These are phyloP conservation scores for Dipteronia dyeriana DNA, from an alignment of 345 rosid genomes.

Conservation along the genomic window DNA sequence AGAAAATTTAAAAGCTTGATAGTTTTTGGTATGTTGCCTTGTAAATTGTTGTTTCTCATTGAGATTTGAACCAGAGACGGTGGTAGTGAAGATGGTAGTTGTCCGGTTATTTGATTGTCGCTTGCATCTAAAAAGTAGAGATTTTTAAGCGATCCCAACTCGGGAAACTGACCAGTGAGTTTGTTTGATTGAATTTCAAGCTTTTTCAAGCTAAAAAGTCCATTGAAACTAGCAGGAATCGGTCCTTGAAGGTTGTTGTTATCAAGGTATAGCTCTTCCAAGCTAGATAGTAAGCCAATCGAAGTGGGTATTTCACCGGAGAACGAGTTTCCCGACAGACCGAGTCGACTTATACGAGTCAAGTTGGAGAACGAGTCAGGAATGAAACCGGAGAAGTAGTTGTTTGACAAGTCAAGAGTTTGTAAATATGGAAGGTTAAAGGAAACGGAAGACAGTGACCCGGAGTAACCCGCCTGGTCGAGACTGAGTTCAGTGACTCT, in stretches of 20 bases:
- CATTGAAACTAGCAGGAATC: slow-evolving; percentile 53
- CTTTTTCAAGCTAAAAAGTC: slow-evolving; percentile 47
- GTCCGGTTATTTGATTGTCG: slow-evolving; percentile 66
- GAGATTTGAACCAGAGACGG: slow-evolving; percentile 61
- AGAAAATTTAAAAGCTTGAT: slow-evolving; percentile 35
- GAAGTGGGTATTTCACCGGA: slow-evolving; percentile 67
- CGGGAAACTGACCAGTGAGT: slow-evolving; percentile 64
- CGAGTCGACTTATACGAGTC: slow-evolving; percentile 60
- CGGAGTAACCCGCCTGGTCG: slow-evolving; percentile 83
- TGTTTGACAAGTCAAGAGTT: slow-evolving; percentile 64
- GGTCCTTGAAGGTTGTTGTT: slow-evolving; percentile 60
- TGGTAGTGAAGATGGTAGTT: slow-evolving; percentile 52
- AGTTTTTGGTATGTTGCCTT: slow-evolving; percentile 53
- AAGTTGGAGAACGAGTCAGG: slow-evolving; percentile 55
- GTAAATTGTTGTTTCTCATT: slow-evolving; percentile 64
- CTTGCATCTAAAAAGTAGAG: slow-evolving; percentile 68
- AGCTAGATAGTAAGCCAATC: slow-evolving; percentile 49
- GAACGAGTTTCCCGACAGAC: slow-evolving; percentile 61
- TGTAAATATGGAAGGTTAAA: slow-evolving; percentile 65
- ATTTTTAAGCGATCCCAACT: slow-evolving; percentile 50
- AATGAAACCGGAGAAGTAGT: slow-evolving; percentile 60
- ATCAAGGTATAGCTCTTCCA: slow-evolving; percentile 69
- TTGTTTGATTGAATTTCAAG: slow-evolving; percentile 76
- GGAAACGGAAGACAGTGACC: slow-evolving; percentile 47
- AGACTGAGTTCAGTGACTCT: slow-evolving; percentile 79